Percentiles rank a stretch among this genome's conserved stretches.
Conservation (phyloP, 305 asterid species). For the Petunia hybrid region DNA sequence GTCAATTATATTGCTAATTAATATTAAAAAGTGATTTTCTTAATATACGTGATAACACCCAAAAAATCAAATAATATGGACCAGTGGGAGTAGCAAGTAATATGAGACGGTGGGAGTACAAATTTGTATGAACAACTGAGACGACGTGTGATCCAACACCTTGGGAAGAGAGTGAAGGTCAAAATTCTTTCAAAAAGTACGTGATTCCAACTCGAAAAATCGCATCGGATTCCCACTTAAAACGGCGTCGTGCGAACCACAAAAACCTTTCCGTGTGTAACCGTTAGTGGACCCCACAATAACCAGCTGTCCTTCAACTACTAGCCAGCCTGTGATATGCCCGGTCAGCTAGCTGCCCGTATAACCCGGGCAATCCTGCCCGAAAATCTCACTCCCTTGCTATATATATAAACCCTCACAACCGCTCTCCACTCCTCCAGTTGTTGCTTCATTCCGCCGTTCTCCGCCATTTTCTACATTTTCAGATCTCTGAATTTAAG, state of each 20-base stretch:
- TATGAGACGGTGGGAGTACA: too few species aligned
- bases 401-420: constrained; percentile 24
- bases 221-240: constrained; percentile 25
- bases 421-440: neutral
- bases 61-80: too few species aligned
- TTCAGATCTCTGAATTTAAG: neutral
- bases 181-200: neutral
- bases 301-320: constrained; percentile 20
- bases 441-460: neutral
- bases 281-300: constrained; percentile 30
- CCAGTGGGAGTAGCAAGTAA: too few species aligned
- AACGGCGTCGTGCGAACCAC: neutral
- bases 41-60: too few species aligned
- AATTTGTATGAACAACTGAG: too few species aligned
- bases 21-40: too few species aligned
- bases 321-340: constrained; percentile 52
- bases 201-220: neutral
- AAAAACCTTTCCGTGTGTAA: neutral
- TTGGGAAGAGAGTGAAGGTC: neutral
- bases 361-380: constrained; percentile 46
- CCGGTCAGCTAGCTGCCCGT: constrained; percentile 63
- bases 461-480: neutral
- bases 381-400: constrained; percentile 30
- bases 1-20: too few species aligned
- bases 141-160: neutral